Conservation (phyloP, 495 filamentous ascomycete genomes). For the Neurospora sp. region DNA sequence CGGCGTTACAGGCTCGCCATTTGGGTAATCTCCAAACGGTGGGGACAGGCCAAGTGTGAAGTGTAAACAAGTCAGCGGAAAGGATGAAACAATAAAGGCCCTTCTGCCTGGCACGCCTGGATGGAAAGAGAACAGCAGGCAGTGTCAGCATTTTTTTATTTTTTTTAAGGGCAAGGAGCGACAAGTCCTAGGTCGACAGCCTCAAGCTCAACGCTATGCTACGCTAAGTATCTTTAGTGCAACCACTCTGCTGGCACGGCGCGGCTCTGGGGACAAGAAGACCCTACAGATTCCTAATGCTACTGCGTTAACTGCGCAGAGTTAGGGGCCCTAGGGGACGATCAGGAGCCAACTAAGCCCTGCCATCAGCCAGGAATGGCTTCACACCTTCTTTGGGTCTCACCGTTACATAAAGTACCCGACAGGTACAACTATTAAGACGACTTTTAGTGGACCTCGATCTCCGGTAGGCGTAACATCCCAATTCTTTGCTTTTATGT, state of each 20-base stretch:
- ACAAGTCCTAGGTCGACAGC: not conserved
- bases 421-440: too few relatives aligned
- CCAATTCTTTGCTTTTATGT: not conserved
- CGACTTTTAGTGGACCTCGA: too few relatives aligned
- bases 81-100: not conserved
- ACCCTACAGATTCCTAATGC: not conserved
- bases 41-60: not conserved
- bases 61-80: not conserved
- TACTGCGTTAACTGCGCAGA: not conserved
- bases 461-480: not conserved
- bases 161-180: not conserved
- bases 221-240: not conserved
- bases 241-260: not conserved
- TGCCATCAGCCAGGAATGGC: not conserved
- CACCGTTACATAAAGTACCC: not conserved
- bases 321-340: not conserved
- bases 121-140: not conserved
- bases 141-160: not conserved
- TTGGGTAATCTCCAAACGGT: not conserved
- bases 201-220: not conserved
- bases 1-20: not conserved
- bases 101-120: not conserved
- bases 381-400: not conserved
- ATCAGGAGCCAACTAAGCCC: not conserved
- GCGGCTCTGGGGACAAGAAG: not conserved